Evolutionary conservation across 352 stramenopile species (phyloP).

Genomic region (Aphanomyces euteiches): DNA sequence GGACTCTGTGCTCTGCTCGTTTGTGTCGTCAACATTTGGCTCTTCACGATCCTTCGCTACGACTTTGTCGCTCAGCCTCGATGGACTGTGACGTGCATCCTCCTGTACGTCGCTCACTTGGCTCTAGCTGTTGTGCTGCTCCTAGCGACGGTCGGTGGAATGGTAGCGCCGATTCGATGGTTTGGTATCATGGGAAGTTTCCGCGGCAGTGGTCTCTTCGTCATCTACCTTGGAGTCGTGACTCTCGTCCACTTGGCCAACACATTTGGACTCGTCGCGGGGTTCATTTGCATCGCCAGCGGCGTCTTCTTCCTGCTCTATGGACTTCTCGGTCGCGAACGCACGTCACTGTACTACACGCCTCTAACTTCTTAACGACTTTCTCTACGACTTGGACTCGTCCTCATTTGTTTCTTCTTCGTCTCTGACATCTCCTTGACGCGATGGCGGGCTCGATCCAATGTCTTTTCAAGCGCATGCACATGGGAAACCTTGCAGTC

Average conservation of each 20-base stretch:
- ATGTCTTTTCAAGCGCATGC: conserved; percentile 19
- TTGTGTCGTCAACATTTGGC: background rate
- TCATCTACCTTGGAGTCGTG: background rate
- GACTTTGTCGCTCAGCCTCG: background rate
- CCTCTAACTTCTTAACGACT: background rate
- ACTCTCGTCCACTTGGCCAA: conserved; percentile 7
- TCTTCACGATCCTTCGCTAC: conserved; percentile 5
- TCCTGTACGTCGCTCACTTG: background rate
- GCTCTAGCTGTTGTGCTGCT: background rate
- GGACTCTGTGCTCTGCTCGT: background rate
- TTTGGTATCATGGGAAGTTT: conserved; percentile 8
- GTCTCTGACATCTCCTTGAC: conserved; percentile 2
- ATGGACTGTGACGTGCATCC: background rate
- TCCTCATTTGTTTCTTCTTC: background rate
- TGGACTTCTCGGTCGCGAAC: background rate
- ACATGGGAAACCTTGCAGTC: conserved; percentile 17
- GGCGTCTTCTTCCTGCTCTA: conserved; percentile 3
- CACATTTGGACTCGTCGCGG: conserved; percentile 1
- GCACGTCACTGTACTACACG: background rate
- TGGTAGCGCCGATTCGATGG: background rate
- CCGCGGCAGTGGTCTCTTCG: conserved; percentile 11
- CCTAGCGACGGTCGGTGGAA: background rate
- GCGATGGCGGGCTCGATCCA: background rate
- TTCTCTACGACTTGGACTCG: background rate
- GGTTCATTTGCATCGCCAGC: background rate